phyloP scores from a whole-genome alignment of 345 rosid genomes.

The Triadica sebifera region DNA sequence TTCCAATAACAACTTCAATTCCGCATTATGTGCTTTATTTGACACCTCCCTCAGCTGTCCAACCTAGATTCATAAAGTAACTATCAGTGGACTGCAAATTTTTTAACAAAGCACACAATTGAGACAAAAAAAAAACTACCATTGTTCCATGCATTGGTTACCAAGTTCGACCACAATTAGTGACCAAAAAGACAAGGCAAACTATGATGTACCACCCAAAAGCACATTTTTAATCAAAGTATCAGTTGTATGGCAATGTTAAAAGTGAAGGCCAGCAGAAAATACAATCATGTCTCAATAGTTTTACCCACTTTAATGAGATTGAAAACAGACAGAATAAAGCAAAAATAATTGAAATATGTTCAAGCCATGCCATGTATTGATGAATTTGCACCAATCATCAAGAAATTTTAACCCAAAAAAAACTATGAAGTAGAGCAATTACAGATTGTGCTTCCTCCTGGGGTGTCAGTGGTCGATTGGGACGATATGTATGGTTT shows the following conservation, averaged over 20 bases:
- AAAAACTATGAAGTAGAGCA: slow-evolving; percentile 1
- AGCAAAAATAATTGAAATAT: too few species aligned
- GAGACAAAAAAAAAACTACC: not conserved
- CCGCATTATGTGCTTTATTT: slow-evolving; percentile 74
- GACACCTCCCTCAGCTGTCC: slow-evolving; percentile 86
- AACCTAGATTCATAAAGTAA: slow-evolving; percentile 49
- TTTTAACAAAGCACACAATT: not conserved
- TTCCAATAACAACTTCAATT: slow-evolving; percentile 86
- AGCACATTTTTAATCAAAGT: not conserved
- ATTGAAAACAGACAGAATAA: not conserved
- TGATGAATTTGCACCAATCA: not conserved
- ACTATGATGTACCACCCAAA: not conserved
- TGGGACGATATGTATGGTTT: slow-evolving; percentile 91
- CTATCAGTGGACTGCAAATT: not conserved
- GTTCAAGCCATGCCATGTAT: too few species aligned
- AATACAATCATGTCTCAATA: too few species aligned
- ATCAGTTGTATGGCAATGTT: not conserved
- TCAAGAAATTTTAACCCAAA: not conserved
- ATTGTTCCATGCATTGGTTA: not conserved
- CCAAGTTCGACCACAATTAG: not conserved
- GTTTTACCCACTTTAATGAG: not conserved
- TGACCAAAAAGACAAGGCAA: not conserved
- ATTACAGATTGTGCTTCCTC: slow-evolving; percentile 82
- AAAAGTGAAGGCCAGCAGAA: too few species aligned
- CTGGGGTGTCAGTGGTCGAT: slow-evolving; percentile 64